Conservation (phyloP, 139 green algal species). For the Coelastrella sp. region DNA sequence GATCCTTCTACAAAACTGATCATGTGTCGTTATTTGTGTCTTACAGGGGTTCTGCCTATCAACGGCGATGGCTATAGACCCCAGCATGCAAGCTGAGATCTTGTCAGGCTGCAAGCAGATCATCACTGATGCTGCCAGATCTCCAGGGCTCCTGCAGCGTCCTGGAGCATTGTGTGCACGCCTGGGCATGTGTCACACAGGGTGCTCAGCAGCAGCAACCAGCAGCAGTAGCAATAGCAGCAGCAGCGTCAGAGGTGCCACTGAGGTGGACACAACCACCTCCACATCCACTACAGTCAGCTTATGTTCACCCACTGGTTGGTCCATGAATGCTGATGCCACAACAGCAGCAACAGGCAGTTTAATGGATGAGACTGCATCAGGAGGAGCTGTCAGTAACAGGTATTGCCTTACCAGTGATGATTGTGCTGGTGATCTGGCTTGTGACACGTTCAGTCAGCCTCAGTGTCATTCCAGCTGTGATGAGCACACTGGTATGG, state of each 20-base stretch:
- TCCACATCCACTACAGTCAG: not conserved
- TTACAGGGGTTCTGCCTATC: constrained; percentile 24
- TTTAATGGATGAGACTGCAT: too few relatives aligned
- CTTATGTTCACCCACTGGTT: not conserved
- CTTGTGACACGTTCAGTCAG: constrained; percentile 6
- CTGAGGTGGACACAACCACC: not conserved
- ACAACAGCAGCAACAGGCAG: constrained; percentile 5
- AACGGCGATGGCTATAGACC: constrained; percentile 6
- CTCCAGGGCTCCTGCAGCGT: constrained; percentile 3
- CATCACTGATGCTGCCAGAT: constrained; percentile 2
- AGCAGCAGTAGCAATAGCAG: not conserved
- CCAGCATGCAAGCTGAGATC: not conserved
- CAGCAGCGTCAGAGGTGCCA: not conserved
- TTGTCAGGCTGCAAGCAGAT: constrained; percentile 20
- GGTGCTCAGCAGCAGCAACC: not conserved
- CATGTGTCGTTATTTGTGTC: not conserved
- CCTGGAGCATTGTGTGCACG: constrained; percentile 6
- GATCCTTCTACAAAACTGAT: too few relatives aligned
- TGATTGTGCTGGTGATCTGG: constrained; percentile 18
- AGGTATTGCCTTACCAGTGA: not conserved
- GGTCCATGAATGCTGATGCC: not conserved
- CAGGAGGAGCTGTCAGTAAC: too few relatives aligned
- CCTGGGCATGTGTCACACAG: constrained; percentile 7
- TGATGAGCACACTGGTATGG: constrained; percentile 7
- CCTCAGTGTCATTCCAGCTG: not conserved